Percentiles rank a stretch among this genome's conserved stretches.
These are phyloP conservation scores for Colletotrichum salicis DNA, from an alignment of 2,329 filamentous ascomycete species.

Conservation along the genomic window DNA sequence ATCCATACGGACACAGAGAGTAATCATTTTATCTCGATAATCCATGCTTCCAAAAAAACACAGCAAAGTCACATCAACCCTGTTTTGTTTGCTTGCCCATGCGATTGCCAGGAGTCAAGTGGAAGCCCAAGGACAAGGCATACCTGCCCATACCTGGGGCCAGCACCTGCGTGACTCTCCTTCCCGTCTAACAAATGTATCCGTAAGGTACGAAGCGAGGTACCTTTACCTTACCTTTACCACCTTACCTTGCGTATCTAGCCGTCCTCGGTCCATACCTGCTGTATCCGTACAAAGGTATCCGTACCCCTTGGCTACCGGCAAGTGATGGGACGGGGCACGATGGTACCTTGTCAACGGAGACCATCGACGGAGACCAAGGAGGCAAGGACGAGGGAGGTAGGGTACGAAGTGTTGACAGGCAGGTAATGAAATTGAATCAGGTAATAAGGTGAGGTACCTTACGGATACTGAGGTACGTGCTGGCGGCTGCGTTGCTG, in stretches of 20 bases:
- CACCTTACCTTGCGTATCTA: not conserved
- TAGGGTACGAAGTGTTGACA: not conserved
- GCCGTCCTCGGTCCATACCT: not conserved
- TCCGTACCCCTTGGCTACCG: not conserved
- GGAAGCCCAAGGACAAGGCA: not conserved
- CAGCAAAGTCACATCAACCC: conserved; percentile 1
- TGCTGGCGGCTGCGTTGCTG: not conserved
- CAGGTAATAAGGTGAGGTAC: not conserved
- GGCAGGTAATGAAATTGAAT: not conserved
- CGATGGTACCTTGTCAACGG: not conserved
- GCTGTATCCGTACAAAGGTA: not conserved
- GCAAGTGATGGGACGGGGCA: not conserved
- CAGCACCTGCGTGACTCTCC: not conserved
- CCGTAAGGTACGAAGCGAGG: not conserved
- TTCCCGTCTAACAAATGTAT: not conserved
- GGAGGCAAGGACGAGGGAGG: not conserved
- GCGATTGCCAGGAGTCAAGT: not conserved
- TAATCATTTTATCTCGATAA: not conserved
- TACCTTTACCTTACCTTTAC: not conserved
- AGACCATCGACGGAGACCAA: not conserved
- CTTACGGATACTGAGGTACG: not conserved
- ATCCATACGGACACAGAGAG: too few relatives aligned
- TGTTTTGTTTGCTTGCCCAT: not conserved
- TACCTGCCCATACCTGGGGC: not conserved
- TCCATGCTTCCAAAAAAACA: not conserved